Percentiles rank a stretch among this genome's conserved stretches.
Conservation (phyloP, 208 protist species). For the Herpetomonas tarakana region DNA sequence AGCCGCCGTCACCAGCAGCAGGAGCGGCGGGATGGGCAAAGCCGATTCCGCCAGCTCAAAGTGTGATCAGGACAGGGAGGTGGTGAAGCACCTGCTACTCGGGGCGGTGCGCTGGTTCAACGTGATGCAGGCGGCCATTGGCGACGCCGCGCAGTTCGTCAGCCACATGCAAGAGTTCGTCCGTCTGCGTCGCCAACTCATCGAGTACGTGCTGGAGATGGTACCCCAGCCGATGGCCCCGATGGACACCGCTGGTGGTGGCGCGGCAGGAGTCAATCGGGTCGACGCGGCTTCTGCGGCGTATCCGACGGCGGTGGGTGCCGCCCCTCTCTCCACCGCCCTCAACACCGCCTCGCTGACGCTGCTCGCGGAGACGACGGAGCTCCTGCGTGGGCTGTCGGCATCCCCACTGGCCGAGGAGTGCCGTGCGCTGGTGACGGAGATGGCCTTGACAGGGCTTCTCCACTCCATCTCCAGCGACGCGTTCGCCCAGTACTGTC, state of each 20-base stretch:
- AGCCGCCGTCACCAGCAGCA: not conserved
- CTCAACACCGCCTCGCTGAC: slow-evolving; percentile 41
- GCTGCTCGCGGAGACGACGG: slow-evolving; percentile 55
- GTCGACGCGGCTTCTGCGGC: not conserved
- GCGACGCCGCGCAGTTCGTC: slow-evolving; percentile 43
- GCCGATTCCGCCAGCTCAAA: slow-evolving; percentile 1
- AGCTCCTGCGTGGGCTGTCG: slow-evolving; percentile 49
- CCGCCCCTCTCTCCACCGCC: slow-evolving; percentile 8
- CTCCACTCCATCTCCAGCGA: slow-evolving; percentile 28
- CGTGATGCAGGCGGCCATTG: slow-evolving; percentile 42
- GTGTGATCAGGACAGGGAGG: slow-evolving; percentile 54
- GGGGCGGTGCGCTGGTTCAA: slow-evolving; percentile 64
- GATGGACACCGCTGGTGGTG: not conserved
- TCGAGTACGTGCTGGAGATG: slow-evolving; percentile 46
- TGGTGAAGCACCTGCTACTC: slow-evolving; percentile 57
- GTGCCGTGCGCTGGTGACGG: slow-evolving; percentile 46
- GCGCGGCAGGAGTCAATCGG: not conserved
- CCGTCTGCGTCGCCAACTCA: slow-evolving; percentile 42
- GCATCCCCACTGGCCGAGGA: slow-evolving; percentile 50
- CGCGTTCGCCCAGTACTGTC: slow-evolving; percentile 23
- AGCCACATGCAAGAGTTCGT: slow-evolving; percentile 63
- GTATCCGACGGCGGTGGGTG: not conserved
- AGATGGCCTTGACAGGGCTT: slow-evolving; percentile 60
- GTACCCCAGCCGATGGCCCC: not conserved
- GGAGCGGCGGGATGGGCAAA: not conserved